Evolutionary conservation across 75 land plant genomes (phyloP).

Genomic region (Gnetum montanum): DNA sequence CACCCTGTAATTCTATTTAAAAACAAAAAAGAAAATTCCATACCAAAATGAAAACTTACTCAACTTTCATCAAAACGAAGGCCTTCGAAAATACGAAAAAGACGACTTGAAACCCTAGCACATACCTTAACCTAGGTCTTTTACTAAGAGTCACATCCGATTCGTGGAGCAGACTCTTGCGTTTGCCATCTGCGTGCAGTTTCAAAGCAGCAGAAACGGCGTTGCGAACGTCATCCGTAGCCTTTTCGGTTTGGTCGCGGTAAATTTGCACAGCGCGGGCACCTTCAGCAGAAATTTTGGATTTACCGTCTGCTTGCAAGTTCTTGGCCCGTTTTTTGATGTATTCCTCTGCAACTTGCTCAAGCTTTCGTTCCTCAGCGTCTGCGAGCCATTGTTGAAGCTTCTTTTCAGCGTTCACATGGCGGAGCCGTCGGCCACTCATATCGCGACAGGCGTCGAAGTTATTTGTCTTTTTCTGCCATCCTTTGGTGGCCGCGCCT

Average conservation of each 20-base stretch:
- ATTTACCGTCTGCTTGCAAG: constrained; percentile 20
- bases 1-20: too few relatives aligned
- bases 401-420: constrained; percentile 96
- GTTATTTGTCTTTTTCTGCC: constrained; percentile 99
- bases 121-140: too few relatives aligned
- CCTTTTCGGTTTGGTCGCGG: constrained; percentile 43
- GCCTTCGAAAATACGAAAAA: too few relatives aligned
- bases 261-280: constrained; percentile 61
- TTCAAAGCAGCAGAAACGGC: constrained; percentile 14
- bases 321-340: constrained; percentile 74
- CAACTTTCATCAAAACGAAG: too few relatives aligned
- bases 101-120: too few relatives aligned
- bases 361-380: constrained; percentile 70
- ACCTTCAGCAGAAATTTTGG: constrained; percentile 4
- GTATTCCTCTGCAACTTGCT: constrained; percentile 74
- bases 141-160: too few relatives aligned
- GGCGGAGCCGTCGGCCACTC: constrained; percentile 90
- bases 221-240: constrained; percentile 49
- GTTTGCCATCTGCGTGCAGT: constrained; percentile 7
- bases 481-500: constrained; percentile 93
- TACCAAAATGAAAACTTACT: too few relatives aligned
- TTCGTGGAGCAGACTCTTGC: too few relatives aligned
- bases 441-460: constrained; percentile 95
- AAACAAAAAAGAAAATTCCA: too few relatives aligned
- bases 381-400: constrained; percentile 87